These are phyloP conservation scores for Lathyrus oleraceus DNA, from an alignment of 306 rosid species.

Conservation along the genomic window DNA sequence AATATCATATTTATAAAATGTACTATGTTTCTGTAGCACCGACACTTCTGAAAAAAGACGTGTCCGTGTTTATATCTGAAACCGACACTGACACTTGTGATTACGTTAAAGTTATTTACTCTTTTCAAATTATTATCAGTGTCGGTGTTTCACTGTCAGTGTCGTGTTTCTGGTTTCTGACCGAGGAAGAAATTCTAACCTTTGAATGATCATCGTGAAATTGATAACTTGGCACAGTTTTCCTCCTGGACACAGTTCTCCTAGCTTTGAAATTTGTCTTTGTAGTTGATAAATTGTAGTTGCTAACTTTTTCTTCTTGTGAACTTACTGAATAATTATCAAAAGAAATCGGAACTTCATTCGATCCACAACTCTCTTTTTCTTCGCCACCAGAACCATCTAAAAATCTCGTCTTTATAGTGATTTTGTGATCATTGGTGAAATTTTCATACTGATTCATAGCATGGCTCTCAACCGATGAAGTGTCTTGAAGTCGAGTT, in stretches of 20 bases:
- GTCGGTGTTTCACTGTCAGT: no score
- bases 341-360: constrained; percentile 68
- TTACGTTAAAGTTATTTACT: no score
- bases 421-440: constrained; percentile 30
- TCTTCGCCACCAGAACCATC: constrained; percentile 68
- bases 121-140: no score
- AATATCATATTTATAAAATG: constrained; percentile 15
- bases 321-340: constrained; percentile 49
- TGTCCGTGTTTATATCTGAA: no score
- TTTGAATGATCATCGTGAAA: constrained; percentile 46
- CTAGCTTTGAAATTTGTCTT: constrained; percentile 49
- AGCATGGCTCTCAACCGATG: constrained; percentile 54
- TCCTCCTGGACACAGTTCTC: constrained; percentile 55
- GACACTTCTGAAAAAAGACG: no score
- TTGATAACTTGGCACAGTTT: constrained; percentile 59
- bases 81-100: no score
- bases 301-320: constrained; percentile 39
- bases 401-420: constrained; percentile 46
- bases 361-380: constrained; percentile 92
- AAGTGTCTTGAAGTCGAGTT: constrained; percentile 68
- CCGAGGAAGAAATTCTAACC: constrained; percentile 39
- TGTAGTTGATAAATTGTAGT: constrained; percentile 39
- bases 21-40: no score
- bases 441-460: constrained; percentile 47
- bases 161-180: no score